Base-by-base conservation (phyloP, 140 eudicot genomes). In the Anethum foeniculum region DNA sequence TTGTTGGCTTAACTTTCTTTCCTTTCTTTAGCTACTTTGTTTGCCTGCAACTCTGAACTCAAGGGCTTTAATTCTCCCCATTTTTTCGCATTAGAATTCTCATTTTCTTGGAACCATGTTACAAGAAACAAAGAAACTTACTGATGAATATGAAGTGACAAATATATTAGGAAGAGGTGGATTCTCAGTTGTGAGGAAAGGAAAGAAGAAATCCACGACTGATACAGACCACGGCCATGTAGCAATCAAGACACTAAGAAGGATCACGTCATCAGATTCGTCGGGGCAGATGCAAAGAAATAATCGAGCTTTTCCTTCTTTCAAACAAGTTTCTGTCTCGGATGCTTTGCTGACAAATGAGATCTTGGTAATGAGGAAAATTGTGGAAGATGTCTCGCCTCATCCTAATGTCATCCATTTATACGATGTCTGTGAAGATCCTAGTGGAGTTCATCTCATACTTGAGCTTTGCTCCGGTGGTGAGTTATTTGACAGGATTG, bases 401-500 rank as follows among this genome's bases (percentile, higher is more conserved):
- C 96, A 92, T 80, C 83, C 77, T 3, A 92, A 92, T 36, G 96
- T 92, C 43, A 92, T 92, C 79, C 96, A 92, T 28, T 84, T 92
- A 19, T 84, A 92, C 58, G 97, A 92, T 21, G 96, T 92, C 3
- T 90, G 95, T 74, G 96, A 92, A 75, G 97, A 92, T 81, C 18
- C 51, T 44, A 75, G 64, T 15, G 97, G 96, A 30, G 90, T 92
- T 77, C 97, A 92, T 47, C 85, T 92, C 12, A 88, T 92, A 36
- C 77, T 92, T 8, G 97, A 92, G 82, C 84, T 90, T 23, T 92
- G 97, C 72, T 88, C 93, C 2, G 97, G 97, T 19, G 97, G 97
- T n/a, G 97, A 92, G 85, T 39, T 92, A 81, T 92, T 92, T 75
- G 97, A 92, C 84, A 85, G 95, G 75, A 92, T 92, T 80, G 97